Evolutionary conservation across 2,329 filamentous ascomycete species (phyloP), one percentile per base, ranked within the genome.

Genomic region (Epicoccum sorghinum): DNA sequence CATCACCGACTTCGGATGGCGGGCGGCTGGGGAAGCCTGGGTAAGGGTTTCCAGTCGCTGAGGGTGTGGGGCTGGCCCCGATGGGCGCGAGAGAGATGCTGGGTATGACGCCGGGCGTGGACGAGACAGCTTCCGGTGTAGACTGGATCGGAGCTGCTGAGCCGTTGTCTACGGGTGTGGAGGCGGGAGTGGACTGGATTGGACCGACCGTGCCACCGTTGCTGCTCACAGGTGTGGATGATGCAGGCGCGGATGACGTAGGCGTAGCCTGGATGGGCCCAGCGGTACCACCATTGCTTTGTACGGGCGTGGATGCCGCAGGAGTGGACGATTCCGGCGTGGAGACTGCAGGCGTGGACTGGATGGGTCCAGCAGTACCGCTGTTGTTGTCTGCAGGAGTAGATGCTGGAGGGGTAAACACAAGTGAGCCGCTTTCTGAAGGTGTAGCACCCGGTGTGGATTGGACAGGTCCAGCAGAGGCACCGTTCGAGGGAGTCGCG

Each of bases 1-100:
- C 55, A 27, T 61, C 58, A 13, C 59, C 59, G 2, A 45, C 54
- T 39, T 46, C 51, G n/a, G 42, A 42, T 2, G 52, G 57, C 12
- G 42, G 41, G 9, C 43, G 52, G 25, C 35, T 35, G 33, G 57
- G 57, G 40, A 1, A 1, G 18, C 18, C 18, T 18, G 18, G 18
- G 18, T 18, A 18, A 18, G 18, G 18, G 18, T 18, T 18, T 18
- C 18, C 18, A 18, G 18, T 18, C 18, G 18, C 18, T 18, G 18
- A 18, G 18, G 18, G 18, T 18, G 2, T 18, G 18, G 18, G 2
- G 18, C 18, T 18, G 18, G 2, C 3, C 18, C 18, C 18, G 18
- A 18, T 18, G 18, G 18, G 18, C 18, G 18, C 18, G 18, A 18
- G 18, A 18, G 18, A 18, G 18, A 18, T 18, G 18, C 18, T 18